Evolutionary conservation across 352 stramenopile species (phyloP), one percentile per base, ranked within the genome.

Genomic region (Phytophthora tentaculata): DNA sequence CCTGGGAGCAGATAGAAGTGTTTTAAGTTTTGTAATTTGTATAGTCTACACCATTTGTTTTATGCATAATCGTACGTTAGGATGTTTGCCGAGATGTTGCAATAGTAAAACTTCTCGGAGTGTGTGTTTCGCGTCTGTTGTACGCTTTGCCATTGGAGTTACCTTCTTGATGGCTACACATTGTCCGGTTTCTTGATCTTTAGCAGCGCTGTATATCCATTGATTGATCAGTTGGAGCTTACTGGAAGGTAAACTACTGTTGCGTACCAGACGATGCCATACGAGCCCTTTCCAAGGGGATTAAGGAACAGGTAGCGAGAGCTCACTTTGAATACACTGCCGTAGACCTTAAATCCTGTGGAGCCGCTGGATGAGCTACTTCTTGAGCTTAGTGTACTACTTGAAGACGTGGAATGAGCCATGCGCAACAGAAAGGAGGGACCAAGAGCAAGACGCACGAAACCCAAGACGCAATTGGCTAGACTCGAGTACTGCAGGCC

Each of bases 101-200:
- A 98, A 61, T 28, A 98, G 71, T 29, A 93, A 61, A 16, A 98
- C 83, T 66, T 98, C 92, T 9, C 92, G 89, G 2, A 97, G 74
- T 22, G 86, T 96, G 69, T 96, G 84, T 69, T 97, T 97, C 28
- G 89, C 90, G 48, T 97, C 88, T 3, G 79, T 75, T 0, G 80
- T 85, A 26, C 84, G 81, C 47, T 94, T 86, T 6, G 90, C 77
- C 89, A 98, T 98, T 3, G 90, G 90, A 20, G 68, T 86, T 19
- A 97, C 88, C 54, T 96, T 96, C 74, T 98, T 97, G 66, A 98
- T 97, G 14, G 91, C 92, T n/a, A 97, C 75, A 20, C 85, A 83
- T 71, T 89, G 75, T 0, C 85, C 84, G 1, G 87, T 96, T 45
- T 85, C 70, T 4, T 73, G 71, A 56, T 97, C 90, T 67, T 84